Evolutionary conservation across 768 basidiomycete species (phyloP), one percentile per base, ranked within the genome.

Genomic region (Leucocoprinus sp.): DNA sequence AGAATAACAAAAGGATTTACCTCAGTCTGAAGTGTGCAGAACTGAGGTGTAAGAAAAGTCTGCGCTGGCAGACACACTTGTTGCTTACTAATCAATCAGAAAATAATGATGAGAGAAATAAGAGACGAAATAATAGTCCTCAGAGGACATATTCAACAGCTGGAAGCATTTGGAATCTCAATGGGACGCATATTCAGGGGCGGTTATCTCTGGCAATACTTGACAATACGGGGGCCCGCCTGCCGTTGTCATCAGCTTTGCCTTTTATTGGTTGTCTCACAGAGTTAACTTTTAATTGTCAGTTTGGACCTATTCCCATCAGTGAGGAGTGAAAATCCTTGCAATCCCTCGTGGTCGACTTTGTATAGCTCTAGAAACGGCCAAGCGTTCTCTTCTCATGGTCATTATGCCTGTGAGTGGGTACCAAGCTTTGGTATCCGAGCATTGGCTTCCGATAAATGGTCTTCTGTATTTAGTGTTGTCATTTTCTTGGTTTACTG

Each of bases 141-240:
- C n/a, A n/a, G n/a, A n/a, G n/a, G n/a, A n/a, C n/a, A n/a, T n/a
- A n/a, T n/a, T n/a, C n/a, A 43, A 53, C 2, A 57, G 57, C 28
- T 48, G 72, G 3, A 48, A 53, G 28, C 45, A 43, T 4, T 50
- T 69, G 8, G 43, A 50, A 14, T n/a, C n/a, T n/a, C n/a, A n/a
- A n/a, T n/a, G n/a, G n/a, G n/a, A n/a, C n/a, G n/a, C n/a, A n/a
- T n/a, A n/a, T n/a, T n/a, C n/a, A n/a, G n/a, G n/a, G n/a, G n/a
- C n/a, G n/a, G n/a, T n/a, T 75, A 71, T 51, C 76, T 79, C 52
- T 73, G 71, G 37, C 82, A 82, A 58, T 91, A 76, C 56, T 64
- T 91, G 43, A 92, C 89, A 0, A 84, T 89, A 52, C 78, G 86
- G 61, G 84, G 84, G 86, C 80, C 50, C 15, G 72, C 56, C 6